Percentiles rank a stretch among this genome's conserved stretches.
Evolutionary conservation across 202 grass and related monocot genomes (phyloP).

Genomic region (Hordeum pubiflorum): DNA sequence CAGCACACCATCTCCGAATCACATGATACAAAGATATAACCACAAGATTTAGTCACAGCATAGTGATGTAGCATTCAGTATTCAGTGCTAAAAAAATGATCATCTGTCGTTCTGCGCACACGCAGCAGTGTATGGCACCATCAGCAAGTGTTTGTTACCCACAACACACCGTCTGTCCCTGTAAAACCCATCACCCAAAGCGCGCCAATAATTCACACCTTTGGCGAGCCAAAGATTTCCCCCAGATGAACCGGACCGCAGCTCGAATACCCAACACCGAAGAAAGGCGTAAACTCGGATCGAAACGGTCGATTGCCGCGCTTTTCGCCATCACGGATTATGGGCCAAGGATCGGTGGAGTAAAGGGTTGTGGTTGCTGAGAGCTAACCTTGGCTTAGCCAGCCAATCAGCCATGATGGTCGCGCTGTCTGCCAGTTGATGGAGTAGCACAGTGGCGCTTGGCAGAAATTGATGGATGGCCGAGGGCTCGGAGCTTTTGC

Average conservation of each 20-base stretch:
- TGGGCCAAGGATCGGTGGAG: background rate
- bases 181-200: slow-evolving; percentile 18
- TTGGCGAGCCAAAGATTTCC: background rate
- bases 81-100: background rate
- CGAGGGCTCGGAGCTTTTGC: slow-evolving; percentile 8
- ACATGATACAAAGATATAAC: background rate
- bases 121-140: background rate
- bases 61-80: background rate
- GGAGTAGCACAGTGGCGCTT: background rate
- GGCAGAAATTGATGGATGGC: slow-evolving; percentile 16
- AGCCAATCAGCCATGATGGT: background rate
- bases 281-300: background rate
- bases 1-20: background rate
- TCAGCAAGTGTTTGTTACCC: background rate
- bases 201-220: slow-evolving; percentile 16
- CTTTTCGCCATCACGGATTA: background rate
- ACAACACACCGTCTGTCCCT: background rate
- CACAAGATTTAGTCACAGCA: background rate
- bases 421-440: background rate
- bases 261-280: background rate
- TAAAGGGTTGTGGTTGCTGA: background rate
- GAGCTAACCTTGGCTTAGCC: background rate
- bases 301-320: background rate
- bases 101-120: background rate
- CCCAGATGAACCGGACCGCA: background rate